Base-by-base conservation (phyloP, 352 stramenopile genomes). In the Pythium aristosporum region DNA sequence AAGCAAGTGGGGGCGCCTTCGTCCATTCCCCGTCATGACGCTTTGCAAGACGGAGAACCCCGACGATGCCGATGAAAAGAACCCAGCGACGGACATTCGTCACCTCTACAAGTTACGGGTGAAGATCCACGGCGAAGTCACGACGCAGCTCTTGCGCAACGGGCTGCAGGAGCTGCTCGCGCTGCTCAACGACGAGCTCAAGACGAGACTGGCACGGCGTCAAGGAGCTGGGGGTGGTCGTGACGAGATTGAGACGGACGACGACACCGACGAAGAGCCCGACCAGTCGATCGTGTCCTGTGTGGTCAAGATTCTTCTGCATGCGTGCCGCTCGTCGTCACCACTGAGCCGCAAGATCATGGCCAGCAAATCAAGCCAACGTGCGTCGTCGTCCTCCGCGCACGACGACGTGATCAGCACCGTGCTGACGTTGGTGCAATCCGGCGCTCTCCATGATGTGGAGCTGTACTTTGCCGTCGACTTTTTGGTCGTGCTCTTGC, bases 121-220 rank as follows among this genome's bases (percentile, higher is more conserved):
- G 20, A 89, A 90, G 71, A 69, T 91, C 16, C 82, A 94, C 47
- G 72, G 75, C 2, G 78, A 92, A 71, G 80, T 91, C n/a, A 79
- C 77, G 0, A 68, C 67, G 3, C 78, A 88, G 37, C 69, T 92
- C 21, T 41, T 89, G 3, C 78, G 73, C 25, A 77, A 51, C 32
- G 85, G 81, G 0, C 53, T 91, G 3, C 44, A 63, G 15, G 76
- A 85, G 54, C 65, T 94, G 0, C 42, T 90, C 11, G 54, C 69
- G 2, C 62, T 91, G 6, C 68, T 94, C 0, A 67, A 67, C 13
- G 70, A 79, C 39, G 80, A 90, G 63, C 63, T 91, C 15, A 73
- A 64, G 20, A 68, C 75, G 3, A 70, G 74, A 55, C 46, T 59
- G 0, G 43, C 56, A 21, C 55, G 52, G 13, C 34, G 3, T n/a